These are phyloP conservation scores for Ascobolus immersus DNA, from an alignment of 495 filamentous ascomycete genomes.

Conservation along the genomic window DNA sequence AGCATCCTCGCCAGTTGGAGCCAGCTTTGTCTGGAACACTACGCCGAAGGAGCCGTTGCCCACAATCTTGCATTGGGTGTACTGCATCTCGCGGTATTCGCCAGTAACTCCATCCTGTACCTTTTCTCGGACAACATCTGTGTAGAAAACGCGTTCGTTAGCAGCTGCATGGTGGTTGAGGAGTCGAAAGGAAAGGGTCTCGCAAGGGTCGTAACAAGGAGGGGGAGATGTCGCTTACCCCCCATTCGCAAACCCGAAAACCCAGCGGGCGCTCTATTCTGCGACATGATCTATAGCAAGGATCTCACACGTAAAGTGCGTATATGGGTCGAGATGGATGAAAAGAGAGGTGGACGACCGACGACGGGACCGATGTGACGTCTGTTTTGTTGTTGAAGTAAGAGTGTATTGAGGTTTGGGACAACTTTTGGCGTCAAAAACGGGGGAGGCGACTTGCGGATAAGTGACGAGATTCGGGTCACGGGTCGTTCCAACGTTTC, in stretches of 20 bases:
- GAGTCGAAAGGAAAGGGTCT: background rate
- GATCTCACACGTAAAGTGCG: too few species aligned
- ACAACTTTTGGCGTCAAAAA: too few species aligned
- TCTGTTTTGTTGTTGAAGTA: too few species aligned
- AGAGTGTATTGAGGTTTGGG: too few species aligned
- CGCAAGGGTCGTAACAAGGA: slow-evolving; percentile 1
- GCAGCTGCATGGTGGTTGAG: background rate
- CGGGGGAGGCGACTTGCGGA: too few species aligned
- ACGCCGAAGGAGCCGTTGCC: slow-evolving; percentile 97
- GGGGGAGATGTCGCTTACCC: slow-evolving; percentile 27
- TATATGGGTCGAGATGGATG: too few species aligned
- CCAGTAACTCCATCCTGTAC: slow-evolving; percentile 95
- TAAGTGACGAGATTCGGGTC: too few species aligned
- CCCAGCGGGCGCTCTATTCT: slow-evolving; percentile 50
- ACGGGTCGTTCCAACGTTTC: too few species aligned
- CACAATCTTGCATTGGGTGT: slow-evolving; percentile 99
- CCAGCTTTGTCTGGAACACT: slow-evolving; percentile 95
- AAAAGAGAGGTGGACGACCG: too few species aligned
- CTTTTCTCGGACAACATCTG: slow-evolving; percentile 95
- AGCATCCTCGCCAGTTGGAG: slow-evolving; percentile 86
- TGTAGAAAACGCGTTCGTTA: slow-evolving; percentile 12
- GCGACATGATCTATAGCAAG: slow-evolving; percentile 30
- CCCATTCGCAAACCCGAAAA: slow-evolving; percentile 50
- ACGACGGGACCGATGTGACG: too few species aligned
- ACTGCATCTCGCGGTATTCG: slow-evolving; percentile 85